phyloP scores from a whole-genome alignment of 768 basidiomycete species.

The Rhodotorula taiwanensis region DNA sequence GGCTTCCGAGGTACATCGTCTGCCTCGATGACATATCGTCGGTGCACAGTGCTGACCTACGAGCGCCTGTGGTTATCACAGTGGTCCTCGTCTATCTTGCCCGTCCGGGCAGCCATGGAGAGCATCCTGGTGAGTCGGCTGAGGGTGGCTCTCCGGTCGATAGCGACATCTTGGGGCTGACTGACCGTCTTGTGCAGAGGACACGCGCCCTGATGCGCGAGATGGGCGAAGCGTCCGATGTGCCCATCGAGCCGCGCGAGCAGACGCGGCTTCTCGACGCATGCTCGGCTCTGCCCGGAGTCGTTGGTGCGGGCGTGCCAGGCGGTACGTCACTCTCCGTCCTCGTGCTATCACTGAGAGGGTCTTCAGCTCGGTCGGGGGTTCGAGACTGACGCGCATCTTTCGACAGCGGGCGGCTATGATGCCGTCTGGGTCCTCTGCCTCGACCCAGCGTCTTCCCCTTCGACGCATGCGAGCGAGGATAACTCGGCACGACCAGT shows the following conservation, averaged over 20 bases:
- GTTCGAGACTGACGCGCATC: not conserved
- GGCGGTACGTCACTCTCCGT: conserved; percentile 73
- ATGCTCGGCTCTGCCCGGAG: conserved; percentile 69
- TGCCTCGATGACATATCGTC: not conserved
- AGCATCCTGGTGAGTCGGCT: conserved; percentile 20
- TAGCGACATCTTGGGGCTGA: too few species aligned
- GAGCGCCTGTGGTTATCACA: too few species aligned
- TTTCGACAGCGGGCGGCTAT: conserved; percentile 77
- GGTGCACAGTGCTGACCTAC: not conserved
- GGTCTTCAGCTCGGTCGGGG: too few species aligned
- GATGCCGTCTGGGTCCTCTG: conserved; percentile 94
- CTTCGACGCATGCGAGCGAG: conserved; percentile 23
- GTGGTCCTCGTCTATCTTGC: not conserved
- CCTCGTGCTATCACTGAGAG: too few species aligned
- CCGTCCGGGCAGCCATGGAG: not conserved
- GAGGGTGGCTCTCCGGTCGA: too few species aligned
- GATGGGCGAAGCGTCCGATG: conserved; percentile 69
- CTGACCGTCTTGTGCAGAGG: conserved; percentile 51
- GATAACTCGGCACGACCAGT: conserved; percentile 42
- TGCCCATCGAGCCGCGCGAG: conserved; percentile 82
- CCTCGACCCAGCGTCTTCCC: conserved; percentile 52
- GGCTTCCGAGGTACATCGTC: conserved; percentile 3
- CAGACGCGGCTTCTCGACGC: conserved; percentile 77
- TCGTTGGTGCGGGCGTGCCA: conserved; percentile 90
- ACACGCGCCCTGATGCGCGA: conserved; percentile 72